Evolutionary conservation across 345 rosid species (phyloP), one percentile per base, ranked within the genome.

Genomic region (Rhizophora mangle): DNA sequence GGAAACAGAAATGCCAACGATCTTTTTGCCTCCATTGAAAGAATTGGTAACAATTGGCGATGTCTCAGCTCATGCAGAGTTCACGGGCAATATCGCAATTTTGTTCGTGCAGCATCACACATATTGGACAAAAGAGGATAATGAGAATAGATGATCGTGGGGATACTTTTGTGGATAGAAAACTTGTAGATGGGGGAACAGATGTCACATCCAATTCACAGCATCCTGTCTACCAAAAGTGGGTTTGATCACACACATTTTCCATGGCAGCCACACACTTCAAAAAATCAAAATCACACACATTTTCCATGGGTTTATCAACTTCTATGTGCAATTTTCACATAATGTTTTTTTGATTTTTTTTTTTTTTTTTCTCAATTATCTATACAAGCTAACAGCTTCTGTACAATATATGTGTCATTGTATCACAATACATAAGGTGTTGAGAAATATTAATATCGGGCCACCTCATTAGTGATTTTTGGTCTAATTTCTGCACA

Each of bases 71-170:
- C 46, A 76, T 30, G 54, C 65, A 63, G 11, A 32, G 58, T 62
- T 63, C 59, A 56, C 49, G 79, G 58, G 59, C 55, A 66, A 63
- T 49, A 43, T 71, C 26, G 60, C 78, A 59, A 60, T 75, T 60
- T 67, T 82, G 74, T 76, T 47, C 37, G 78, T 68, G 68, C 82
- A 61, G 63, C 77, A 74, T 43, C 71, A 66, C 39, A 31, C 10
- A 37, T 51, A 63, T 36, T 5, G 32, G 34, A 39, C 8, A 20
- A 7, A 49, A 47, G 55, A 26, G 34, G 59, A 26, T 47, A 21
- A 39, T 27, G 6, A 34, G 27, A 62, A 30, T 29, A 34, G 32
- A 3, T 39, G 31, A 36, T 6, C 57, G 6, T 19, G 9, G 20
- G 24, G 36, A 32, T 1, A 6, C 36, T 32, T 32, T 5, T 32